phyloP scores from a whole-genome alignment of 2,329 filamentous ascomycete species.

The Cyclaneusma minus region DNA sequence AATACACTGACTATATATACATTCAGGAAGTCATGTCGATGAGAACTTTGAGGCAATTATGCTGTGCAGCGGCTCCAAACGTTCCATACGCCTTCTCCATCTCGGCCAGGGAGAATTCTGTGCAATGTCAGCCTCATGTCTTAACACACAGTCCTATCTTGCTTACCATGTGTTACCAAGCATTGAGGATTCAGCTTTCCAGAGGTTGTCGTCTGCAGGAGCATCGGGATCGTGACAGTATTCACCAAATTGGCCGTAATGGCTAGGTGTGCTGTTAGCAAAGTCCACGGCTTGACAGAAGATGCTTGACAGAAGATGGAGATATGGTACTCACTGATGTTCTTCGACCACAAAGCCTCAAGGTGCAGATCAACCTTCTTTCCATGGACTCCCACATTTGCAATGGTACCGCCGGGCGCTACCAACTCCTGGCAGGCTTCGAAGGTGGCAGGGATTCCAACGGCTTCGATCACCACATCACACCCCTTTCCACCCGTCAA shows the following conservation, averaged over 20 bases:
- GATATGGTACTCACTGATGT: constrained; percentile 28
- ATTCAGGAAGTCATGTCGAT: constrained; percentile 17
- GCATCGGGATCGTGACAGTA: constrained; percentile 29
- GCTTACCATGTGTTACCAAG: constrained; percentile 29
- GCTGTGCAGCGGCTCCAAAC: constrained; percentile 25
- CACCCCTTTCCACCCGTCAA: constrained; percentile 35
- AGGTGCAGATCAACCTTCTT: constrained; percentile 34
- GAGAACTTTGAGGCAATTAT: constrained; percentile 27
- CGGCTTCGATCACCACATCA: constrained; percentile 41
- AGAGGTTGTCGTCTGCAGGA: constrained; percentile 27
- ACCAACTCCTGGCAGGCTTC: constrained; percentile 36
- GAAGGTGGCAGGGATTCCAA: constrained; percentile 36
- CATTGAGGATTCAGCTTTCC: constrained; percentile 24
- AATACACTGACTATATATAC: too few relatives aligned
- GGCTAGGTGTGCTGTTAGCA: constrained; percentile 10
- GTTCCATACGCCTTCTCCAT: constrained; percentile 28
- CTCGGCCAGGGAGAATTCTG: constrained; percentile 25
- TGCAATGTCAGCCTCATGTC: neutral
- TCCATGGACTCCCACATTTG: constrained; percentile 43
- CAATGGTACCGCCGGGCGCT: constrained; percentile 34
- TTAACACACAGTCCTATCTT: too few relatives aligned
- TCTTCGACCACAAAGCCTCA: constrained; percentile 36
- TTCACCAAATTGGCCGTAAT: constrained; percentile 33
- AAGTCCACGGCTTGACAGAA: neutral
- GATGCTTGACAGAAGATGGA: neutral